Conservation (phyloP, 2,329 filamentous ascomycete genomes). For the Metarhizium robertsii region DNA sequence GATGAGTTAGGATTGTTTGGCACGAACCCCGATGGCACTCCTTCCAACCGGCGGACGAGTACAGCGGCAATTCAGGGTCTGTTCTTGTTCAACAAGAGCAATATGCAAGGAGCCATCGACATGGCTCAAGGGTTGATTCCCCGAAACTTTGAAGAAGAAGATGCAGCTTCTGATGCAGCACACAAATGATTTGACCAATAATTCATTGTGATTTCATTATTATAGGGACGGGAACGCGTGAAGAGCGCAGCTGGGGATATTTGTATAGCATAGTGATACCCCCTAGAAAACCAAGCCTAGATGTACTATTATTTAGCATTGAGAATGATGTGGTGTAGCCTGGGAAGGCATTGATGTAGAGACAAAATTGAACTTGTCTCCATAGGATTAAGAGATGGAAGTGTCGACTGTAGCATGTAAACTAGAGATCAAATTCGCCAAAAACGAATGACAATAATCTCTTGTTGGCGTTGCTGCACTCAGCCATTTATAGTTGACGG, state of each 20-base stretch:
- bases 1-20: conserved; percentile 62
- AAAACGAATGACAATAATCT: too few relatives aligned
- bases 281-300: neutral
- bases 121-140: conserved; percentile 64
- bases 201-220: neutral
- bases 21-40: conserved; percentile 37
- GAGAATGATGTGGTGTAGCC: too few relatives aligned
- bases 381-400: neutral
- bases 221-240: too few relatives aligned
- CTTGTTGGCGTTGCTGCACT: too few relatives aligned
- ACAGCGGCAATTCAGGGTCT: conserved; percentile 89
- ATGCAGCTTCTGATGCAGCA: neutral
- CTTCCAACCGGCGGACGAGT: conserved; percentile 53
- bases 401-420: too few relatives aligned
- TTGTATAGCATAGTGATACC: neutral
- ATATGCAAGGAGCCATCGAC: conserved; percentile 76
- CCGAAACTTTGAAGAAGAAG: conserved; percentile 41
- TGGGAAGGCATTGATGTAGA: neutral
- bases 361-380: neutral
- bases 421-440: too few relatives aligned
- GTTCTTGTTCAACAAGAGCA: conserved; percentile 90
- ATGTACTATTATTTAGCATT: neutral
- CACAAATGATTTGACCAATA: neutral
- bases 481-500: too few relatives aligned
- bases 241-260: neutral